Evolutionary conservation across 176 grass and related monocot genomes (phyloP), one percentile per base, ranked within the genome.

Genomic region (Juncus effusus): DNA sequence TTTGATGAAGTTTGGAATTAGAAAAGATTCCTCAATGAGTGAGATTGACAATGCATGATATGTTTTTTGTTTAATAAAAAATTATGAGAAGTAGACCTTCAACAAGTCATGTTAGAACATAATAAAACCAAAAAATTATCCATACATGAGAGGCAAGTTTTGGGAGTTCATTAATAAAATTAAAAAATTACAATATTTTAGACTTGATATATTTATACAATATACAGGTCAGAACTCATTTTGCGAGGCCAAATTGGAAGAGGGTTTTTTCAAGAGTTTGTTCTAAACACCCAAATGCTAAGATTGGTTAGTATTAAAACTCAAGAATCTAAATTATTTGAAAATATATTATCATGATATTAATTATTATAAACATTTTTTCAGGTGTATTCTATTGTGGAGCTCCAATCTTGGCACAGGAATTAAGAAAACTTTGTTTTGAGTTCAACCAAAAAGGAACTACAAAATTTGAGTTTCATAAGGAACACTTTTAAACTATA

Each of bases 361-460:
- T 42, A 59, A 11, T 16, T 40, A 59, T 59, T 57, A 36, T 62
- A 40, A 62, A 14, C 52, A 53, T 62, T 38, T 2, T 40, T 66
- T 55, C 44, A 76, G 74, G 74, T 41, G 74, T 76, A 3, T 76
- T 76, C 9, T 76, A 76, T 38, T 76, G 74, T 9, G 74, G 74
- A 2, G 74, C 74, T 56, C 74, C 74, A 16, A 51, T 76, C 49
- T 66, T 76, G 62, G 61, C 51, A 12, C 74, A 76, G 40, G 74
- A 76, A 65, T 51, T 76, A 9, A 76, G 10, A 39, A 57, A 16
- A 11, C 62, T 76, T 63, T 76, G 74, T 56, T 66, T 40, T 42
- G 74, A 76, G 14, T 76, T 76, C 74, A 76, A 44, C 74, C 74
- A 65, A 56, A 76, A 66, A 76, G 74, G 61, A 36, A 76, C 74